Evolutionary conservation across 1,284 basidiomycete genomes (phyloP).

Genomic region (Austroboletus niveus): DNA sequence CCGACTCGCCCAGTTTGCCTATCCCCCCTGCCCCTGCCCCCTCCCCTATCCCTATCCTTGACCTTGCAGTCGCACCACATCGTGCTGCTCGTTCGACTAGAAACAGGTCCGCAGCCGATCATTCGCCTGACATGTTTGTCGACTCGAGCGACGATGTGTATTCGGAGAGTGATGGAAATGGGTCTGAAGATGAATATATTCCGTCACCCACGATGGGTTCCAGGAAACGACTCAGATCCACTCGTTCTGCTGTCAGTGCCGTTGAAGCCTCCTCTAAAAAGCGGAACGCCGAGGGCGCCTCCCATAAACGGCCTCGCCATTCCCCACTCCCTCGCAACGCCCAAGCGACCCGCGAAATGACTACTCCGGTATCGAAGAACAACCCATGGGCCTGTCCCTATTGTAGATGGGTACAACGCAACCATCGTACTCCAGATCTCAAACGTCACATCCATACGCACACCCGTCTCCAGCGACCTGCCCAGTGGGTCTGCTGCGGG

Average conservation of each 20-base stretch:
- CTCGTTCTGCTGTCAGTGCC: constrained; percentile 1
- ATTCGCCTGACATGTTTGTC: neutral
- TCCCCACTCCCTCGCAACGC: constrained; percentile 40
- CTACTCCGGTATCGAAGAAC: constrained; percentile 17
- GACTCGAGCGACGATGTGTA: constrained; percentile 20
- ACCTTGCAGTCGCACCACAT: neutral
- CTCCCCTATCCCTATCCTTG: too few relatives aligned
- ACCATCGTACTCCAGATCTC: constrained; percentile 50
- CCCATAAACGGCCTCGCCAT: constrained; percentile 32
- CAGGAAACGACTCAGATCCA: constrained; percentile 24
- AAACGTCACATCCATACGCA: constrained; percentile 54
- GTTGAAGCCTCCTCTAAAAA: constrained; percentile 6
- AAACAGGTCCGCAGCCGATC: constrained; percentile 4
- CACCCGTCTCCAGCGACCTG: constrained; percentile 32
- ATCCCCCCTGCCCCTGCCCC: neutral
- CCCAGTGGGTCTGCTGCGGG: constrained; percentile 40
- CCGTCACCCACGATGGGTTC: constrained; percentile 25
- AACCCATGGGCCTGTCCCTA: constrained; percentile 34
- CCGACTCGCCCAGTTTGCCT: neutral
- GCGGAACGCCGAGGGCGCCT: constrained; percentile 3
- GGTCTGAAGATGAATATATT: constrained; percentile 32
- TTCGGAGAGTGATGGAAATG: constrained; percentile 29
- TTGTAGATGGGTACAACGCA: constrained; percentile 35
- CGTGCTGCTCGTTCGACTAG: constrained; percentile 14
- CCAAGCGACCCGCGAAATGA: constrained; percentile 27